A percentile compares a stretch with the other conserved stretches of the same genome.
These are phyloP conservation scores for Oryza glaberrima DNA, from an alignment of 176 grass and related monocot species.

Conservation along the genomic window DNA sequence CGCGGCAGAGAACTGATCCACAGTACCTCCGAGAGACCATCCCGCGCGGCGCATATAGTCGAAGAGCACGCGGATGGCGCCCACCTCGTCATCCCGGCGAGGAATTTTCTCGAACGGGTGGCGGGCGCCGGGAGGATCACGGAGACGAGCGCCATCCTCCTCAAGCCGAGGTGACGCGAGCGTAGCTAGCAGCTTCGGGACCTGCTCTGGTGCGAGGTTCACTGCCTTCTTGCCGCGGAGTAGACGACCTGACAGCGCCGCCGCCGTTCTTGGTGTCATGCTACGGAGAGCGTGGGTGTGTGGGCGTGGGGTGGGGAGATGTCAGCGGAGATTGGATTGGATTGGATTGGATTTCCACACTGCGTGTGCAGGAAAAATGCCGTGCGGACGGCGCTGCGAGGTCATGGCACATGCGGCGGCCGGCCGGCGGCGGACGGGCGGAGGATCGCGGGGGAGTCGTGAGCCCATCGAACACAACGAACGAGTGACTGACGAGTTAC, in stretches of 20 bases:
- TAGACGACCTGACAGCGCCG: neutral
- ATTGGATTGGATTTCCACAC: neutral
- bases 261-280: constrained; percentile 20
- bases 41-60: constrained; percentile 20
- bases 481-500: no score
- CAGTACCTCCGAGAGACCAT: constrained; percentile 23
- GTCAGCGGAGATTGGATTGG: neutral
- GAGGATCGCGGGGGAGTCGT: neutral
- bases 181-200: neutral
- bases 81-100: neutral
- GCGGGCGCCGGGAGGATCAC: neutral
- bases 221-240: neutral
- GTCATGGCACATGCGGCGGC: neutral
- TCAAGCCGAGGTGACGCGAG: neutral
- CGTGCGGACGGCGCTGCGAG: neutral
- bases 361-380: neutral
- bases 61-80: constrained; percentile 7
- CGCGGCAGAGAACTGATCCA: constrained; percentile 38
- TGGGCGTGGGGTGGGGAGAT: neutral
- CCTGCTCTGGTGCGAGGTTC: neutral
- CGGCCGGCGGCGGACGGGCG: neutral
- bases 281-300: neutral
- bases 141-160: neutral
- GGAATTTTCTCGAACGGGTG: constrained; percentile 58
- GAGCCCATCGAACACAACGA: no score